Evolutionary conservation across 345 rosid genomes (phyloP).

Genomic region (Triadica sebifera): DNA sequence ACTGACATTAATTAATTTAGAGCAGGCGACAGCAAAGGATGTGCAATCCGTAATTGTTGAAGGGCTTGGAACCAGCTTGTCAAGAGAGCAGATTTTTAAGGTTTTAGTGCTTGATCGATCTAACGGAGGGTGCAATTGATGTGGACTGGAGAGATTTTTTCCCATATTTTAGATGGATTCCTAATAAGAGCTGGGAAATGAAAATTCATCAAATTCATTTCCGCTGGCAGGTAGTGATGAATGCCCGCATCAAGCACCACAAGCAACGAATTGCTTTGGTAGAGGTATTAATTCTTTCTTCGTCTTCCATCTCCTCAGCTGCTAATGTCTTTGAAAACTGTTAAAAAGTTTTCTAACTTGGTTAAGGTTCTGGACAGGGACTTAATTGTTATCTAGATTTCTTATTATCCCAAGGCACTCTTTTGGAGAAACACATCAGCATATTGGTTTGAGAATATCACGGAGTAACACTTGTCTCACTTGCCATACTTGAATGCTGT

Average conservation of each 20-base stretch:
- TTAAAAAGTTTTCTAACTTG: constrained; percentile 1
- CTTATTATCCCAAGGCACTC: constrained; percentile 58
- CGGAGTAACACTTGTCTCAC: constrained; percentile 56
- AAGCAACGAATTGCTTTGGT: constrained; percentile 50
- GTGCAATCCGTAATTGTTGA: constrained; percentile 59
- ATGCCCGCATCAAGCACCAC: constrained; percentile 52
- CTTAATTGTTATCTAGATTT: constrained; percentile 52
- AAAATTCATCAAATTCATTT: constrained; percentile 47
- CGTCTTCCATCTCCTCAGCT: not conserved
- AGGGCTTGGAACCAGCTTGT: constrained; percentile 57
- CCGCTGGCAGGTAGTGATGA: constrained; percentile 61
- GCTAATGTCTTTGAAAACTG: not conserved
- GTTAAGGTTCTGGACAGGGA: constrained; percentile 38
- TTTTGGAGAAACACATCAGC: constrained; percentile 57
- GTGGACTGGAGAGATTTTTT: constrained; percentile 98
- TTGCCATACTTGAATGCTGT: constrained; percentile 64
- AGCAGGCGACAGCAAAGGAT: constrained; percentile 64
- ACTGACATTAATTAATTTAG: no score
- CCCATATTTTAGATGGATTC: constrained; percentile 81
- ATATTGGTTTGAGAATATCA: constrained; percentile 71
- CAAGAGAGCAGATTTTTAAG: constrained; percentile 55
- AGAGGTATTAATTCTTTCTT: constrained; percentile 43
- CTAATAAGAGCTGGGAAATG: constrained; percentile 51
- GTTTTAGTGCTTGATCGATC: constrained; percentile 60
- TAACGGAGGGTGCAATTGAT: constrained; percentile 78